Percentiles rank a stretch among this genome's conserved stretches.
Evolutionary conservation across 2,329 filamentous ascomycete genomes (phyloP).

Genomic region (Neoascochyta sp.): DNA sequence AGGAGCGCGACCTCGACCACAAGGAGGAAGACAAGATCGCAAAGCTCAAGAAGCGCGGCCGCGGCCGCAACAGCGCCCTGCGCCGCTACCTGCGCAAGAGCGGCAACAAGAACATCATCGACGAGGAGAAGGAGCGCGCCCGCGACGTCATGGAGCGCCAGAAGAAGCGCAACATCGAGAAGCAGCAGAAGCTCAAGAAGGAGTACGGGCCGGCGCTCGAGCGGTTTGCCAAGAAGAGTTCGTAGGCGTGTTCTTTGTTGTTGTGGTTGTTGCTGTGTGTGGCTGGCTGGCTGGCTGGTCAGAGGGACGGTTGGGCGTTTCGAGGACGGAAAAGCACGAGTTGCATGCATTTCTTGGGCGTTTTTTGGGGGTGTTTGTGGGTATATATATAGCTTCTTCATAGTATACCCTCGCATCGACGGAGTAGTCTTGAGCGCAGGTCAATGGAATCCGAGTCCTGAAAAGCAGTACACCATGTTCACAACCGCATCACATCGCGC

Average conservation of each 20-base stretch:
- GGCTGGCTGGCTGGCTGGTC: constrained; percentile 1
- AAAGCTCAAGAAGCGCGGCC: constrained; percentile 68
- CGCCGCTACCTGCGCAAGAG: constrained; percentile 90
- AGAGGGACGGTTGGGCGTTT: neutral
- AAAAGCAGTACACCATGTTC: constrained; percentile 6
- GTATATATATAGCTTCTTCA: too few relatives aligned
- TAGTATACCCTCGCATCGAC: constrained; percentile 9
- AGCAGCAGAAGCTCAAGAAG: constrained; percentile 53
- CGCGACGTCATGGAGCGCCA: constrained; percentile 76
- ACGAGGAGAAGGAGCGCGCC: constrained; percentile 85
- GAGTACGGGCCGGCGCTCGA: constrained; percentile 82
- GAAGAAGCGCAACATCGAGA: constrained; percentile 53
- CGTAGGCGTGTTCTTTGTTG: constrained; percentile 4
- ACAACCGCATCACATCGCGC: neutral
- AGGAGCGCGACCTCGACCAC: constrained; percentile 75
- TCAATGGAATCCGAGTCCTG: constrained; percentile 1
- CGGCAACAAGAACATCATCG: constrained; percentile 87
- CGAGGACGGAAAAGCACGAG: constrained; percentile 1
- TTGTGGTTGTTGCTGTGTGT: too few relatives aligned
- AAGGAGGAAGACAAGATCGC: constrained; percentile 58
- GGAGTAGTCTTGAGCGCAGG: constrained; percentile 1
- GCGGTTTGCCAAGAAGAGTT: constrained; percentile 72
- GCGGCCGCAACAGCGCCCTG: constrained; percentile 85
- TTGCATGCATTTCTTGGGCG: constrained; percentile 11
- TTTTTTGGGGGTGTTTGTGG: constrained; percentile 5